Evolutionary conservation across 371 early-diverging fungal species (phyloP).

Genomic region (Mortierella sp.): DNA sequence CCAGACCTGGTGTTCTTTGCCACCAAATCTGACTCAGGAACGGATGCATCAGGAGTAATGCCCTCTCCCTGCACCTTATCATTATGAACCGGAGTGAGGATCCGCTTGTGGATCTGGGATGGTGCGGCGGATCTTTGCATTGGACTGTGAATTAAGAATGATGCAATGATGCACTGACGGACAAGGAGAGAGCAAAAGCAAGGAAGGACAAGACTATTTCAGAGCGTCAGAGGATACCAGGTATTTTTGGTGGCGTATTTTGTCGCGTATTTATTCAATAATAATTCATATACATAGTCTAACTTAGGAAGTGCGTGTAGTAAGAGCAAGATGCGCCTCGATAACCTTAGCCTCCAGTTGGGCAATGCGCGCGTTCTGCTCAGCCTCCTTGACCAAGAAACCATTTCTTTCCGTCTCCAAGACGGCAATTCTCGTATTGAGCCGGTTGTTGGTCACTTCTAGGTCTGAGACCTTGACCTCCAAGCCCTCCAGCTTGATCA

Average conservation of each 20-base stretch:
- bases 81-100: neutral
- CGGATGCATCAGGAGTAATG: neutral
- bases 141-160: neutral
- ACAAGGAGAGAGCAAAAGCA: neutral
- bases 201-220: neutral
- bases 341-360: slow-evolving; percentile 76
- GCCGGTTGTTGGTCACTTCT: slow-evolving; percentile 78
- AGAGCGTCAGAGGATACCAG: too few relatives aligned
- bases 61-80: neutral
- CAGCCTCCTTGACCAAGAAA: slow-evolving; percentile 71
- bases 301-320: slow-evolving; percentile 15
- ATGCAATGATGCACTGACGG: neutral
- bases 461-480: slow-evolving; percentile 82
- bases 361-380: slow-evolving; percentile 73
- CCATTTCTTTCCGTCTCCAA: slow-evolving; percentile 76
- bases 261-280: neutral
- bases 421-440: slow-evolving; percentile 74
- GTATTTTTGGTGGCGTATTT: too few relatives aligned
- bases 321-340: slow-evolving; percentile 71
- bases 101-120: slow-evolving; percentile 16
- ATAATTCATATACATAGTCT: neutral
- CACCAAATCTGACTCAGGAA: neutral
- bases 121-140: slow-evolving; percentile 31
- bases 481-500: slow-evolving; percentile 82
- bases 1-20: neutral